Evolutionary conservation across 2,329 filamentous ascomycete species (phyloP), one percentile per base, ranked within the genome.

Genomic region (Pseudogymnoascus destructans): DNA sequence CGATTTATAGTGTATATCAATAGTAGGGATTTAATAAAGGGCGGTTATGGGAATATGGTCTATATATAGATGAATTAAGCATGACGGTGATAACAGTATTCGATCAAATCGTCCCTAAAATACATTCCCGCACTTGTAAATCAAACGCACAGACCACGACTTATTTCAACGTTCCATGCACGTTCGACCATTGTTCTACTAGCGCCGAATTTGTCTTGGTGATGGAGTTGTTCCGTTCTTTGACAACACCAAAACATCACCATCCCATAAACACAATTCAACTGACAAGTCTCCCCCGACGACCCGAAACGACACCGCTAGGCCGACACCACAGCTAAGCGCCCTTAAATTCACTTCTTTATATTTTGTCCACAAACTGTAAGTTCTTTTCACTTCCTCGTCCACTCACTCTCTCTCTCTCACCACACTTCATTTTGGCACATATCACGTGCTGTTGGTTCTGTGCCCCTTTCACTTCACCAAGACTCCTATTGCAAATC

Each of bases 161-260:
- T 49, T 49, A 49, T 27, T 49, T 49, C 42, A 49, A 49, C 42
- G 42, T 49, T 17, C 42, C 27, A 8, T 27, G 13, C 6, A 8
- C n/a, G 1, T 49, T 49, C n/a, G 21, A 5, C 40, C 2, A 8
- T 49, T 23, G 1, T 9, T 27, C 42, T 49, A 17, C 42, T 49
- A 49, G 42, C 42, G 42, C 13, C n/a, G 42, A 49, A 49, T 49
- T 49, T 49, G 42, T 49, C 13, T 27, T 49, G 42, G 23, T 49
- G 42, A n/a, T 49, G 23, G 13, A 49, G 23, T 49, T 49, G 42
- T 27, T 49, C 42, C 23, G 42, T 49, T 49, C 40, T 49, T 49
- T 23, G 42, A 49, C 42, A 49, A 49, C 42, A 49, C 42, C 23
- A 49, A 49, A 49, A 49, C 42, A 49, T 49, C 42, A 27, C 23